Evolutionary conservation across 2,329 filamentous ascomycete species (phyloP).

Genomic region (Drechmeria coniospora): DNA sequence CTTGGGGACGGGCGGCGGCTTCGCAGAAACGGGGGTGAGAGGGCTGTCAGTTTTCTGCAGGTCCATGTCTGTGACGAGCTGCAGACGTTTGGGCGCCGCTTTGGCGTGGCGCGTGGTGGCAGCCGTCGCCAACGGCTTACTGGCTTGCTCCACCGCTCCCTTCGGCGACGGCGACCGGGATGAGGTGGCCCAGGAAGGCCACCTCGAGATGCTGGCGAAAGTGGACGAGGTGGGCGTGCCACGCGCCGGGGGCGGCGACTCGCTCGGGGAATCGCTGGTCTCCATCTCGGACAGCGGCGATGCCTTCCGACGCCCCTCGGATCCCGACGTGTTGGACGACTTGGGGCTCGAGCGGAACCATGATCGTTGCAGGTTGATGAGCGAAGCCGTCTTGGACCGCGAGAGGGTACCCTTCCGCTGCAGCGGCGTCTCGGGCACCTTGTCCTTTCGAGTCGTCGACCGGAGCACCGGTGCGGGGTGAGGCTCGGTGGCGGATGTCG

Average conservation of each 20-base stretch:
- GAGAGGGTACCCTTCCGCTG: constrained; percentile 6
- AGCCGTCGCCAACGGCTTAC: constrained; percentile 9
- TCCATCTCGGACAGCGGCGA: constrained; percentile 13
- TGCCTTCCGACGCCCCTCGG: constrained; percentile 9
- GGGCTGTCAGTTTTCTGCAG: constrained; percentile 5
- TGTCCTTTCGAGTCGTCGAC: neutral
- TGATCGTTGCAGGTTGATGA: constrained; percentile 33
- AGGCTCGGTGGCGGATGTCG: neutral
- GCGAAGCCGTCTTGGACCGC: constrained; percentile 26
- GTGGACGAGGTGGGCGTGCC: constrained; percentile 26
- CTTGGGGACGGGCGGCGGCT: constrained; percentile 14
- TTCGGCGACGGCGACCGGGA: constrained; percentile 34
- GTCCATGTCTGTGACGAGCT: constrained; percentile 12
- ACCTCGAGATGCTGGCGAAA: constrained; percentile 33
- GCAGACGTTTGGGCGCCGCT: constrained; percentile 12
- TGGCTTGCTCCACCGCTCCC: constrained; percentile 11
- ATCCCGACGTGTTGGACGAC: constrained; percentile 15
- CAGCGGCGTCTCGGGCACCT: constrained; percentile 1
- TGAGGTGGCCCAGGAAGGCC: constrained; percentile 34
- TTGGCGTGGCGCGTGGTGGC: constrained; percentile 11
- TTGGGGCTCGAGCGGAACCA: constrained; percentile 33
- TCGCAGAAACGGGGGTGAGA: neutral
- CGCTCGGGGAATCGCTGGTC: neutral
- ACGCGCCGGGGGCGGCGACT: constrained; percentile 13
- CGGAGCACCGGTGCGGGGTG: constrained; percentile 4